Conservation (phyloP, 306 rosid genomes). For the Quercus robur region DNA sequence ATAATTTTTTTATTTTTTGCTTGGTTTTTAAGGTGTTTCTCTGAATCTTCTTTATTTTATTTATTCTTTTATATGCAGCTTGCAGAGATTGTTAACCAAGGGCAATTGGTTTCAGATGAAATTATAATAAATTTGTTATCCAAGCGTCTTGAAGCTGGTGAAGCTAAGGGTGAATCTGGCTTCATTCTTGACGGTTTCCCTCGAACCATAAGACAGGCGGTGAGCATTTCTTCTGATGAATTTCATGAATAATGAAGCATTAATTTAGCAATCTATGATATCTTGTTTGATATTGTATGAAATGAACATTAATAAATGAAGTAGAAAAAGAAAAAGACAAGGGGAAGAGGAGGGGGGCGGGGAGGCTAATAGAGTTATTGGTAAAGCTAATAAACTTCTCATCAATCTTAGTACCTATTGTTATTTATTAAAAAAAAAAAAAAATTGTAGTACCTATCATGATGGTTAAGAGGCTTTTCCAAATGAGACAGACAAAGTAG, state of each 20-base stretch:
- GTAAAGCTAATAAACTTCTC: background rate
- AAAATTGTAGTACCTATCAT: background rate
- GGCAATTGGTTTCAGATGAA: constrained; percentile 90
- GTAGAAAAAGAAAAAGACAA: background rate
- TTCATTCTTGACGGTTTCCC: constrained; percentile 98
- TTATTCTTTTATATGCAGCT: constrained; percentile 40
- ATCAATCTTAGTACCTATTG: background rate
- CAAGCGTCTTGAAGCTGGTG: constrained; percentile 73
- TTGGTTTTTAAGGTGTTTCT: background rate
- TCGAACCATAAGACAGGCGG: constrained; percentile 87
- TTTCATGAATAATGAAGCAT: background rate
- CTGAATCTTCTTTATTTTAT: constrained; percentile 11
- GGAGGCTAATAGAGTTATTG: background rate
- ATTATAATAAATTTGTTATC: constrained; percentile 75
- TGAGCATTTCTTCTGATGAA: constrained; percentile 43
- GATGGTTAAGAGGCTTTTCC: background rate
- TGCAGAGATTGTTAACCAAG: constrained; percentile 84
- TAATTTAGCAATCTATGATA: background rate
- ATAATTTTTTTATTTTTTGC: background rate
- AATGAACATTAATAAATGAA: background rate
- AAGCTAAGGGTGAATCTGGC: constrained; percentile 70
- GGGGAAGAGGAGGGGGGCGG: no score
- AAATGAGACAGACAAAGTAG: background rate
- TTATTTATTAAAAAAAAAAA: no score
- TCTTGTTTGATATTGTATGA: background rate